Percentiles rank a stretch among this genome's conserved stretches.
Conservation (phyloP, 805 yeast species). For the Saccharomyces mikatae region DNA sequence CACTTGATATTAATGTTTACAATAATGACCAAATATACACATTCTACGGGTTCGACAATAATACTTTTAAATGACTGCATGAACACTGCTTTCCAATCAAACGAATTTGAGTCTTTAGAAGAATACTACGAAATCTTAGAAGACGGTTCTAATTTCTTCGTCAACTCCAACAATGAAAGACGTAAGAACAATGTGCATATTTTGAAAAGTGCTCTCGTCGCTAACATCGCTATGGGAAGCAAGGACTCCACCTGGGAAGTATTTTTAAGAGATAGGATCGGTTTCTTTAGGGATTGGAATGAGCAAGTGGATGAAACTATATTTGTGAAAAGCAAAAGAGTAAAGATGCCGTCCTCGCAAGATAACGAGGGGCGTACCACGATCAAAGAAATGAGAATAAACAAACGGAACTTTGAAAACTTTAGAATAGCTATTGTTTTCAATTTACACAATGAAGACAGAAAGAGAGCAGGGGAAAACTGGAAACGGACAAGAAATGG, state of each 20-base stretch:
- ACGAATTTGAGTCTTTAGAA: conserved; percentile 6
- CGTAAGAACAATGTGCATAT: conserved; percentile 20
- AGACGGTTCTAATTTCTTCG: conserved; percentile 18
- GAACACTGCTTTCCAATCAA: conserved; percentile 23
- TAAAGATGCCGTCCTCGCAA: neutral
- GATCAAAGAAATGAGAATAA: neutral
- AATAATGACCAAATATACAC: conserved; percentile 23
- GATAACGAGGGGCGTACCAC: neutral
- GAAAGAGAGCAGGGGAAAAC: neutral
- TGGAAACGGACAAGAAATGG: neutral
- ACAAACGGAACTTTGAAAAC: conserved; percentile 1
- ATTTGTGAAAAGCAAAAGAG: neutral
- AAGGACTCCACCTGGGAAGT: conserved; percentile 27
- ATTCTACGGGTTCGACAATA: conserved; percentile 15
- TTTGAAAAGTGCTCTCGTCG: conserved; percentile 25
- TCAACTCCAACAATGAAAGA: conserved; percentile 7
- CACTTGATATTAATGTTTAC: conserved; percentile 21
- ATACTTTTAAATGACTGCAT: conserved; percentile 25
- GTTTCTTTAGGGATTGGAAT: conserved; percentile 27
- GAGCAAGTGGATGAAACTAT: neutral
- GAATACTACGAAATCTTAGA: conserved; percentile 14
- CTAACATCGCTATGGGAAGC: conserved; percentile 25
- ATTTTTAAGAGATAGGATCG: conserved; percentile 21
- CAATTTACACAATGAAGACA: neutral
- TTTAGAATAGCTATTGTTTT: conserved; percentile 8